phyloP scores from a whole-genome alignment of 805 yeast species.

The Monosporozyma servazzii region DNA sequence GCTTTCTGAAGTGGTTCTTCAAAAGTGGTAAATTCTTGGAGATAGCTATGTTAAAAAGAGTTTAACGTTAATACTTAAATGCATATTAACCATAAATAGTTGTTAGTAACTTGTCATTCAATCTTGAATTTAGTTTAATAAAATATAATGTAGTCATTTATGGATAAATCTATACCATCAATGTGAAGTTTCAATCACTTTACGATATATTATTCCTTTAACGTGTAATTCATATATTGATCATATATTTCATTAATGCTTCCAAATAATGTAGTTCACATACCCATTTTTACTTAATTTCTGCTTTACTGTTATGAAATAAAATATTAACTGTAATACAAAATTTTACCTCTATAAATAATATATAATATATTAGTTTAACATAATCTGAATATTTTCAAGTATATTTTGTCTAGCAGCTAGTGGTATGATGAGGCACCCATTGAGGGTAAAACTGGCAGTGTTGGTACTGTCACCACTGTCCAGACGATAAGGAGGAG shows the following conservation, averaged over 20 bases:
- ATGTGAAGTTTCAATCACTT: too few relatives aligned
- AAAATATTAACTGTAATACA: neutral
- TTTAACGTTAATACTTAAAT: too few relatives aligned
- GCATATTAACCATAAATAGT: neutral
- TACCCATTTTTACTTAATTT: conserved; percentile 37
- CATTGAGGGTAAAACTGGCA: neutral
- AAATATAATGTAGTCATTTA: neutral
- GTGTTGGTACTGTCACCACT: neutral
- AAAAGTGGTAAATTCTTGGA: conserved; percentile 97
- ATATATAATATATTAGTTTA: neutral
- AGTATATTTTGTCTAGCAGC: neutral
- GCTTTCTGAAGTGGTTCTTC: conserved; percentile 99
- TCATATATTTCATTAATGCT: neutral
- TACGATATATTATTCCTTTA: too few relatives aligned
- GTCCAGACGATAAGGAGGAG: too few relatives aligned
- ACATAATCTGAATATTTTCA: neutral
- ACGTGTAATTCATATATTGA: neutral
- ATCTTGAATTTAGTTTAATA: neutral
- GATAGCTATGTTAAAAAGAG: conserved; percentile 56
- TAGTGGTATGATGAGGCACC: neutral
- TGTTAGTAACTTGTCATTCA: conserved; percentile 1
- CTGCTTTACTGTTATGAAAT: neutral
- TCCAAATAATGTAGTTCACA: conserved; percentile 13
- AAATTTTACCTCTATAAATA: neutral
- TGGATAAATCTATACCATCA: too few relatives aligned